Evolutionary conservation across 2,329 filamentous ascomycete genomes (phyloP).

Genomic region (Aspergillus sp.): DNA sequence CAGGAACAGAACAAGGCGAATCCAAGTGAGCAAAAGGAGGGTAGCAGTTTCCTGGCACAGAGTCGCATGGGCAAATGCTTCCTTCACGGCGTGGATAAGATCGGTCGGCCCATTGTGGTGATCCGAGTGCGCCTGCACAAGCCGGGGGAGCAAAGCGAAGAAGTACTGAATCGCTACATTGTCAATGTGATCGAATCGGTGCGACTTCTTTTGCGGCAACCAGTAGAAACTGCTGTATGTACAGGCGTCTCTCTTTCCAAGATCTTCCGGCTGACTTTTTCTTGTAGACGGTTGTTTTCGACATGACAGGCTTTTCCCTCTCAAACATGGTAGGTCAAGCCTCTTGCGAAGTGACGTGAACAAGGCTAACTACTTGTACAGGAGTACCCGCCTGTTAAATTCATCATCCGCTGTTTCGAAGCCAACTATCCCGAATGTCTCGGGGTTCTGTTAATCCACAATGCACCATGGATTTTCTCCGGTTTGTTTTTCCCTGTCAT

Average conservation of each 20-base stretch:
- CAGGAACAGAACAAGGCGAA: slow-evolving; percentile 51
- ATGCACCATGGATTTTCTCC: slow-evolving; percentile 87
- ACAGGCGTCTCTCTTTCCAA: slow-evolving; percentile 1
- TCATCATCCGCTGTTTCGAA: slow-evolving; percentile 98
- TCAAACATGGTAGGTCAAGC: slow-evolving; percentile 72
- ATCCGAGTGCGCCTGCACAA: slow-evolving; percentile 74
- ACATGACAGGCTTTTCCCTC: slow-evolving; percentile 88
- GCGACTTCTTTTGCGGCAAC: slow-evolving; percentile 67
- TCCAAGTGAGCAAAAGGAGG: slow-evolving; percentile 55
- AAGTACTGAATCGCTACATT: slow-evolving; percentile 76
- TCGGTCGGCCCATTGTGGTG: slow-evolving; percentile 74
- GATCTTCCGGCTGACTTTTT: neutral
- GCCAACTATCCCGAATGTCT: slow-evolving; percentile 93
- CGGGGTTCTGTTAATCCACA: slow-evolving; percentile 85
- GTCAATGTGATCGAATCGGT: slow-evolving; percentile 90
- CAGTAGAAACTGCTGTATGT: slow-evolving; percentile 81
- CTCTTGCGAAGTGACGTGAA: too few relatives aligned
- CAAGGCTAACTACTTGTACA: slow-evolving; percentile 19
- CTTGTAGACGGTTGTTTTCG: slow-evolving; percentile 74
- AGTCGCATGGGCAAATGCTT: slow-evolving; percentile 86
- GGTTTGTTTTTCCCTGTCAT: slow-evolving; percentile 42
- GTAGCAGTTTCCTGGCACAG: slow-evolving; percentile 71
- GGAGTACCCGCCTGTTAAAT: slow-evolving; percentile 94
- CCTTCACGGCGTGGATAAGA: slow-evolving; percentile 74
- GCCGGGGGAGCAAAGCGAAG: slow-evolving; percentile 76